Evolutionary conservation across 2,329 filamentous ascomycete genomes (phyloP).

Genomic region (Penicillium glabrum): DNA sequence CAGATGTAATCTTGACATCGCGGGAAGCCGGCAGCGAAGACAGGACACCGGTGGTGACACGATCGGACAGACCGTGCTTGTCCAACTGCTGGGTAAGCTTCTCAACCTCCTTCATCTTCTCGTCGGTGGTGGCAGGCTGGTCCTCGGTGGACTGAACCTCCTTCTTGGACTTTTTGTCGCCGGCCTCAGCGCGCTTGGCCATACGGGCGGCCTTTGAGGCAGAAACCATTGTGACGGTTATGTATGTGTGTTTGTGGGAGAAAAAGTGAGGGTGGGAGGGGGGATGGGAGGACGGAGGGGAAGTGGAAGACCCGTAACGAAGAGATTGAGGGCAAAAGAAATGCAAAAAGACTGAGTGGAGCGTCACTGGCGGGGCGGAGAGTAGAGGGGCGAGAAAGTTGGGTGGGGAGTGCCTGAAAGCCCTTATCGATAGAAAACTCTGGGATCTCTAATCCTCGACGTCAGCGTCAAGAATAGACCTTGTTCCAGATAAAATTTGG

Average conservation of each 20-base stretch:
- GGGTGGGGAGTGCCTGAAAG: conserved; percentile 21
- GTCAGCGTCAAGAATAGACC: conserved; percentile 3
- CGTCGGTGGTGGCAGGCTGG: conserved; percentile 66
- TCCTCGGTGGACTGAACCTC: conserved; percentile 70
- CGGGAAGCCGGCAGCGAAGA: conserved; percentile 79
- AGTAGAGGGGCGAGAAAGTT: conserved; percentile 22
- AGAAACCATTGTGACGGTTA: conserved; percentile 58
- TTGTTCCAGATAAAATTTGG: no score
- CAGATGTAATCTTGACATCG: conserved; percentile 95
- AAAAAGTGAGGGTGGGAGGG: conserved; percentile 5
- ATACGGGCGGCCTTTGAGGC: conserved; percentile 68
- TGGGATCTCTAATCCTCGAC: conserved; percentile 11
- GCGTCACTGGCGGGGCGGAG: conserved; percentile 31
- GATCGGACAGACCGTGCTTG: conserved; percentile 92
- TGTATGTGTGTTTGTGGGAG: background rate
- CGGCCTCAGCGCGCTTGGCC: conserved; percentile 65
- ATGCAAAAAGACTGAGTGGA: conserved; percentile 35
- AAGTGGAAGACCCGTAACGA: conserved; percentile 14
- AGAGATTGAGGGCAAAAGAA: conserved; percentile 32
- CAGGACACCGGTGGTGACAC: conserved; percentile 96
- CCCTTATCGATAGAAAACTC: conserved; percentile 43
- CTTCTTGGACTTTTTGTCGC: conserved; percentile 60
- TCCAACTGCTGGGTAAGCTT: conserved; percentile 92
- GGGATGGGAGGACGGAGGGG: conserved; percentile 7
- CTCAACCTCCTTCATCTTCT: conserved; percentile 78